Evolutionary conservation across 257 asterid genomes (phyloP).

Genomic region (Forsythia suspensa): DNA sequence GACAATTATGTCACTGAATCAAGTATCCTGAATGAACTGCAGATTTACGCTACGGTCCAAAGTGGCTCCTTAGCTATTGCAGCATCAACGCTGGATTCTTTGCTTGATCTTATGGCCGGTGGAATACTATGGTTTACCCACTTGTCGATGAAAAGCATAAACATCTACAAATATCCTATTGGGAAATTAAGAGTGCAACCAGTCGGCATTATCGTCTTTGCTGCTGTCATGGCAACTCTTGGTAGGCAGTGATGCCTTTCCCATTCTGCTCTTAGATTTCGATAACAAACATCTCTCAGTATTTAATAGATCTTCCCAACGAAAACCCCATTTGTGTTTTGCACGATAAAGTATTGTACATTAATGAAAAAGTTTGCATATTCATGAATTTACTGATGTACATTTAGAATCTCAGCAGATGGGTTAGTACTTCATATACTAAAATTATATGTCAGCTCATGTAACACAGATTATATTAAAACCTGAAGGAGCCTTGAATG

Average conservation of each 20-base stretch:
- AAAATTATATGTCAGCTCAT: no score
- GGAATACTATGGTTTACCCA: constrained; percentile 71
- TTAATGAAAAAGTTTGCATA: neutral
- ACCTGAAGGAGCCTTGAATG: neutral
- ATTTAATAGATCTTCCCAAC: no score
- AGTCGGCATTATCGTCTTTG: constrained; percentile 71
- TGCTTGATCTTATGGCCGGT: constrained; percentile 77
- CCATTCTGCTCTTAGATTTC: neutral
- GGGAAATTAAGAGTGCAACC: constrained; percentile 74
- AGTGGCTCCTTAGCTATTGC: constrained; percentile 79
- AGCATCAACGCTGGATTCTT: constrained; percentile 68
- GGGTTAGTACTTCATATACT: no score
- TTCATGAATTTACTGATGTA: no score
- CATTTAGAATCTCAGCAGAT: no score
- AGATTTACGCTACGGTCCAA: constrained; percentile 60
- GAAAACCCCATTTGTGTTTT: no score
- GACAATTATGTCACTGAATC: neutral
- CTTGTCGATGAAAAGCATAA: constrained; percentile 67
- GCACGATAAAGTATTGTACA: no score
- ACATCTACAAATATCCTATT: constrained; percentile 71
- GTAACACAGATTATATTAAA: no score
- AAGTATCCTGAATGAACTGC: neutral
- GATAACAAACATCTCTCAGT: neutral
- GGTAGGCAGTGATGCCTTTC: constrained; percentile 29
- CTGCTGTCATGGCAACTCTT: constrained; percentile 75